phyloP scores from a whole-genome alignment of 768 basidiomycete genomes.

The Leccinum uliginosum region DNA sequence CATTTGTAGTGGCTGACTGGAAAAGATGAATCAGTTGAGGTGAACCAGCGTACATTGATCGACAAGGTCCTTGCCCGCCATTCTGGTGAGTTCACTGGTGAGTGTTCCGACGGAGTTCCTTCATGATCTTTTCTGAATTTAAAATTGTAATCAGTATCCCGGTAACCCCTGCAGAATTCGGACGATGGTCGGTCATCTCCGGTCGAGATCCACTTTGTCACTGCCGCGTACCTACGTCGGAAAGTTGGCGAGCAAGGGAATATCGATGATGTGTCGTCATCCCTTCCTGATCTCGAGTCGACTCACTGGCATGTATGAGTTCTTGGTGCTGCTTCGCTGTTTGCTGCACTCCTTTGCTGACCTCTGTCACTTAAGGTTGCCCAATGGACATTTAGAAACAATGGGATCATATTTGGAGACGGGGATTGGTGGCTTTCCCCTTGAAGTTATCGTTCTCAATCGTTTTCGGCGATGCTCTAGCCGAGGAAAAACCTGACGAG shows the following conservation, averaged over 20 bases:
- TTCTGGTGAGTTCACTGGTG: conserved; percentile 87
- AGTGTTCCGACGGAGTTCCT: conserved; percentile 2
- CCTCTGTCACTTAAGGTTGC: conserved; percentile 45
- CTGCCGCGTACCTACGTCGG: conserved; percentile 42
- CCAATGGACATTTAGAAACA: conserved; percentile 85
- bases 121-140: background rate
- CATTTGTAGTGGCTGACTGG: conserved; percentile 54
- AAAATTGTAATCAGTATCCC: conserved; percentile 39
- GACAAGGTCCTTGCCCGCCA: conserved; percentile 97
- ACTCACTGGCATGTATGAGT: conserved; percentile 44
- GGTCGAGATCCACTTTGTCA: conserved; percentile 80
- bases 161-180: conserved; percentile 93
- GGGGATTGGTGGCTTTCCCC: conserved; percentile 11
- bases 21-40: conserved; percentile 79
- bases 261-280: conserved; percentile 2
- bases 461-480: background rate
- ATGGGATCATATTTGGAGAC: conserved; percentile 73
- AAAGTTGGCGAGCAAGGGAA: conserved; percentile 6
- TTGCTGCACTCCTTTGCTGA: background rate
- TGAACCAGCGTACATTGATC: conserved; percentile 93
- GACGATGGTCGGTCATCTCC: conserved; percentile 79
- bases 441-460: background rate
- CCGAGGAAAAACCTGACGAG: conserved; percentile 24
- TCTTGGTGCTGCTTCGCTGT: conserved; percentile 10
- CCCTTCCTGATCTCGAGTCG: conserved; percentile 63